These are phyloP conservation scores for Dioscorea alata DNA, from an alignment of 106 monocot species.

Conservation along the genomic window DNA sequence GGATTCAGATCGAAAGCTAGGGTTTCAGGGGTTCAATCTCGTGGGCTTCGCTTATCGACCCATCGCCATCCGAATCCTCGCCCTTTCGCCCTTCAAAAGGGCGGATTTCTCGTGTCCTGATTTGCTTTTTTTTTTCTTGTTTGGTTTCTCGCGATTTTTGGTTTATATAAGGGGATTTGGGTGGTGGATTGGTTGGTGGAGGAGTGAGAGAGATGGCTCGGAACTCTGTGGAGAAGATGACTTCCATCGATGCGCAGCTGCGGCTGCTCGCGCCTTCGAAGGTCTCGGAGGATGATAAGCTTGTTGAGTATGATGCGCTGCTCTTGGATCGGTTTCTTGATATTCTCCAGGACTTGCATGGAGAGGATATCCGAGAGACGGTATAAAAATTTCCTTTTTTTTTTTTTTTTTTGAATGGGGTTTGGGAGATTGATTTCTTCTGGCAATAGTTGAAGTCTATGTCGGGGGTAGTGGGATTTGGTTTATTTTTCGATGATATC, in stretches of 20 bases:
- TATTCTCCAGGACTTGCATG: slow-evolving; percentile 84
- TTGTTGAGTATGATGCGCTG: slow-evolving; percentile 91
- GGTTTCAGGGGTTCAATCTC: not conserved
- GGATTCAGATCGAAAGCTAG: not conserved
- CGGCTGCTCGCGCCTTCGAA: slow-evolving; percentile 79
- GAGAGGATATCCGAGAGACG: slow-evolving; percentile 65
- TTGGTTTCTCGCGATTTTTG: not conserved
- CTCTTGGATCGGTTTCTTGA: slow-evolving; percentile 95
- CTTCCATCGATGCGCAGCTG: slow-evolving; percentile 91
- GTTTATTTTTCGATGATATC: too few relatives aligned
- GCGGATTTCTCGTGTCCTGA: not conserved
- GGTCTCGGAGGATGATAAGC: slow-evolving; percentile 98
- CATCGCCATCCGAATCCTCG: too few relatives aligned
- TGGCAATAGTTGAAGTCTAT: not conserved
- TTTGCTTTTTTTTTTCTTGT: not conserved
- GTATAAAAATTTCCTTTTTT: slow-evolving; percentile 18
- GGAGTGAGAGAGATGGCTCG: slow-evolving; percentile 37
- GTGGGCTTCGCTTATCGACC: too few relatives aligned
- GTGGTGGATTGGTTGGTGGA: not conserved
- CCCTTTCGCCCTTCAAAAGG: not conserved
- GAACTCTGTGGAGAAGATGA: slow-evolving; percentile 48
- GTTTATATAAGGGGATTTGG: not conserved
- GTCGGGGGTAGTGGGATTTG: not conserved
- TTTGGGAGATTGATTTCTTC: not conserved
- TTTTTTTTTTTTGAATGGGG: not conserved